Conservation (phyloP, 805 yeast species). For the Jamesozyma gamospora region DNA sequence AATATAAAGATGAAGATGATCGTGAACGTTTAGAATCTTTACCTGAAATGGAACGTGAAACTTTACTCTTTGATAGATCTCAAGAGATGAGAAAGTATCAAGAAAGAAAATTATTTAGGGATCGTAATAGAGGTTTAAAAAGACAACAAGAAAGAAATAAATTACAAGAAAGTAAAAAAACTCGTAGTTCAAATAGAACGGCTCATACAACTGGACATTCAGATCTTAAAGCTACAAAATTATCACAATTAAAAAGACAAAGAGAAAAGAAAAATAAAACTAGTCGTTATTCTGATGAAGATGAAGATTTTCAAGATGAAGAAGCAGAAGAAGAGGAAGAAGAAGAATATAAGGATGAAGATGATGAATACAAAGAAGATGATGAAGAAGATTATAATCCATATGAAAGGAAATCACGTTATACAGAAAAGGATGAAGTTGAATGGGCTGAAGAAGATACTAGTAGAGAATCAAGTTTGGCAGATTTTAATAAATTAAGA, state of each 20-base stretch:
- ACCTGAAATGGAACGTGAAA: conserved; percentile 91
- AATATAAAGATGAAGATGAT: conserved; percentile 76
- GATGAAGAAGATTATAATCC: conserved; percentile 37
- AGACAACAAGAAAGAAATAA: conserved; percentile 23
- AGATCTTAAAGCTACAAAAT: conserved; percentile 39
- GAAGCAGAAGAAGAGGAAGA: conserved; percentile 37
- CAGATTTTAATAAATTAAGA: conserved; percentile 61
- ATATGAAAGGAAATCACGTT: conserved; percentile 19
- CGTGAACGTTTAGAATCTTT: conserved; percentile 50
- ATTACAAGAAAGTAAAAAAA: conserved; percentile 17
- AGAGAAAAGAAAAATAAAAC: conserved; percentile 53
- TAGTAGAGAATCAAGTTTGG: conserved; percentile 38
- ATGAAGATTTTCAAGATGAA: conserved; percentile 35
- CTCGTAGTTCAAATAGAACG: conserved; percentile 27
- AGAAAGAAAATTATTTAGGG: conserved; percentile 73
- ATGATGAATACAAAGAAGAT: conserved; percentile 31
- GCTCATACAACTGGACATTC: conserved; percentile 33
- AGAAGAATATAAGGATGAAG: conserved; percentile 28
- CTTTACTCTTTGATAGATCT: conserved; percentile 80
- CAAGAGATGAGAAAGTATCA: conserved; percentile 84
- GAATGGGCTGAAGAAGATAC: conserved; percentile 40
- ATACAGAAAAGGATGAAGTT: conserved; percentile 38
- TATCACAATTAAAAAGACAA: conserved; percentile 66
- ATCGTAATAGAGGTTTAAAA: conserved; percentile 53
- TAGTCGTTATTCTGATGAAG: conserved; percentile 34